Base-by-base conservation (phyloP, 2,329 filamentous ascomycete species). In the Didymella glomerata region DNA sequence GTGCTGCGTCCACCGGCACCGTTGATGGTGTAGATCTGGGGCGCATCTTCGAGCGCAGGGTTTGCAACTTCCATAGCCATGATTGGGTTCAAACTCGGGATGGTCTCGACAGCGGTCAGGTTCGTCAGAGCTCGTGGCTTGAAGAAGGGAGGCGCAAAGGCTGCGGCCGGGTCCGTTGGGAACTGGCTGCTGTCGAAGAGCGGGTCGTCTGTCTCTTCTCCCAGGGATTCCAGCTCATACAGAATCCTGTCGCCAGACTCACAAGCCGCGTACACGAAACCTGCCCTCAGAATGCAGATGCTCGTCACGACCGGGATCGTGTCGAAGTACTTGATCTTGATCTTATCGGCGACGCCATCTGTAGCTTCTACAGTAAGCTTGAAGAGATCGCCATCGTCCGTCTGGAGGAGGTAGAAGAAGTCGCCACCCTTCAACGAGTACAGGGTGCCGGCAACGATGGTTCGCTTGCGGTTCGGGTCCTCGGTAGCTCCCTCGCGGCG, bases 301-400 rank as follows among this genome's bases (percentile, higher is more conserved):
- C 87, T 96, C 0, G 91, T 89, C 0, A 93, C 92, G 36, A 96
- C 84, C 0, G 96, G 94, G 3, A 97, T 90, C 0, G 95, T 99
- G 71, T 99, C 95, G 69, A 98, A 99, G 77, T 98, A 99, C 76
- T 97, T 97, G 79, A 99, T 91, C 76, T 92, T 95, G 57, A 99
- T 81, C 58, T 88, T 85, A 69, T 86, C 86, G 2, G 98, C 93
- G 0, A 46, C 56, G 32, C 63, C 62, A 3, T 63, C 63, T 0
- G 91, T 94, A 88, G 97, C 94, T 64, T 97, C 93, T 60, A 99
- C 88, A 0, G 90, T 97, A 48, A 98, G 86, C 76, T 98, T 98
- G 84, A 99, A 98, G 7, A 99, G 83, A 76, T 99, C 96, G n/a
- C 95, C 95, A 75, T 99, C 96, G 57, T 99, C 95, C 0, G 91